Base-by-base conservation (phyloP, 768 basidiomycete genomes). In the Cyclocybe cylindracea region DNA sequence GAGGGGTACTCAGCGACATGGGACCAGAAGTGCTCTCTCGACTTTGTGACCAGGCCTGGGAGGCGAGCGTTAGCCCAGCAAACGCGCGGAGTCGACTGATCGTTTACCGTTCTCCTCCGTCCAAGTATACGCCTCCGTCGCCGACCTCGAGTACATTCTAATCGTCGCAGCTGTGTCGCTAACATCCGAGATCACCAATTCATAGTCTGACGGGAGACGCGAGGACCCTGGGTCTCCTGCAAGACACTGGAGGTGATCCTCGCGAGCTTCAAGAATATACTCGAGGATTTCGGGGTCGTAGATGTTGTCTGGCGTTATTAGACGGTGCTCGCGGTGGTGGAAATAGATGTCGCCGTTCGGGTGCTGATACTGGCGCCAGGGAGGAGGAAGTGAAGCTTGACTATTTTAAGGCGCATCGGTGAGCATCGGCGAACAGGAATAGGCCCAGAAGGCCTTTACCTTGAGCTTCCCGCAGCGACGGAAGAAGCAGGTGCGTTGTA, bases 311-410 rank as follows among this genome's bases (percentile, higher is more conserved):
- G 72, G 66, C 1, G 76, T 75, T 41, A 75, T 66, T 44, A 77
- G 44, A 14, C 70, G 68, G 38, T 72, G 57, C 13, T 55, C 51
- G 18, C 53, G 53, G 55, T 78, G 66, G 60, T 71, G 71, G 61
- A 67, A 79, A 58, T 79, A 79, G 39, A 70, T 56, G 62, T 76
- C 75, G 61, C 73, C 73, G 54, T 76, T 77, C n/a, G 77, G 74
- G 53, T 78, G 76, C 39, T 63, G 36, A 49, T 65, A 66, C 48
- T 63, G 62, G 39, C 63, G 60, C 78, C 78, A 79, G 29, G 55
- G 55, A 34, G 37, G 49, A 38, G 64, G 65, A 18, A 60, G 46
- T 29, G 53, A 46, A 16, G 58, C 47, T 34, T 51, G 50, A 11
- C 65, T 62, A 39, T 37, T 44, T 35, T 16, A 52, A 18, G 18